Evolutionary conservation across 2,329 filamentous ascomycete genomes (phyloP).

Genomic region (Corynespora cassiicola): DNA sequence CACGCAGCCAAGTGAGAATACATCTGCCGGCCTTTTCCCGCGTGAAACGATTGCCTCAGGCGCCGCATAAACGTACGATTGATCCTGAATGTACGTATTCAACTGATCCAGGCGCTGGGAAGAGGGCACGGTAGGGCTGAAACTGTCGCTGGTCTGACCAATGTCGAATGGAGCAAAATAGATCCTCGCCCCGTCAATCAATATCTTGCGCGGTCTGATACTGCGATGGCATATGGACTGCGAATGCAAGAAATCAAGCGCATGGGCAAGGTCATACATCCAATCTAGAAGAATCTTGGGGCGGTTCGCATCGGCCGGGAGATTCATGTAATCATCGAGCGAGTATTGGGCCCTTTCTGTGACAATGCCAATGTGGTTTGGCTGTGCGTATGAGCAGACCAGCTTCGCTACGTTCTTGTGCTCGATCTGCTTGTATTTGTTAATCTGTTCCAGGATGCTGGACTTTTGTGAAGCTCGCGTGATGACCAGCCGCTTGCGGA

Average conservation of each 20-base stretch:
- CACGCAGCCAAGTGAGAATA: constrained; percentile 48
- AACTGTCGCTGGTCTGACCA: constrained; percentile 29
- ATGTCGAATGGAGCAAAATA: constrained; percentile 47
- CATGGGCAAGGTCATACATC: constrained; percentile 49
- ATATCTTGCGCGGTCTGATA: constrained; percentile 48
- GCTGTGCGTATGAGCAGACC: constrained; percentile 46
- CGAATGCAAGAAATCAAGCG: constrained; percentile 45
- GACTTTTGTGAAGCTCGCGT: constrained; percentile 44
- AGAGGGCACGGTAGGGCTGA: constrained; percentile 34
- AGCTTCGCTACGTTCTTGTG: constrained; percentile 47
- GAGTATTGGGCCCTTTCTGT: constrained; percentile 41
- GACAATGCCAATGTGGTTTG: constrained; percentile 43
- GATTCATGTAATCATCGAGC: constrained; percentile 45
- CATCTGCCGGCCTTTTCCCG: constrained; percentile 45
- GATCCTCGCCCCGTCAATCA: constrained; percentile 43
- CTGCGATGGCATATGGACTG: constrained; percentile 45
- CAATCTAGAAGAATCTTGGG: constrained; percentile 45
- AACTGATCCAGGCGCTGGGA: constrained; percentile 38
- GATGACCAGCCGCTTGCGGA: constrained; percentile 46
- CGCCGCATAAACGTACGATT: constrained; percentile 46
- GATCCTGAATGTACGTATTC: constrained; percentile 38
- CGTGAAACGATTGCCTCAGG: constrained; percentile 46
- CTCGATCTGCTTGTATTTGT: constrained; percentile 44
- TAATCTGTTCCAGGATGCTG: constrained; percentile 43
- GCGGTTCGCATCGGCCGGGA: constrained; percentile 36